A percentile compares a stretch with the other conserved stretches of the same genome.
These are phyloP conservation scores for Coemansia sp. DNA, from an alignment of 192 early-diverging fungal genomes.

Conservation along the genomic window DNA sequence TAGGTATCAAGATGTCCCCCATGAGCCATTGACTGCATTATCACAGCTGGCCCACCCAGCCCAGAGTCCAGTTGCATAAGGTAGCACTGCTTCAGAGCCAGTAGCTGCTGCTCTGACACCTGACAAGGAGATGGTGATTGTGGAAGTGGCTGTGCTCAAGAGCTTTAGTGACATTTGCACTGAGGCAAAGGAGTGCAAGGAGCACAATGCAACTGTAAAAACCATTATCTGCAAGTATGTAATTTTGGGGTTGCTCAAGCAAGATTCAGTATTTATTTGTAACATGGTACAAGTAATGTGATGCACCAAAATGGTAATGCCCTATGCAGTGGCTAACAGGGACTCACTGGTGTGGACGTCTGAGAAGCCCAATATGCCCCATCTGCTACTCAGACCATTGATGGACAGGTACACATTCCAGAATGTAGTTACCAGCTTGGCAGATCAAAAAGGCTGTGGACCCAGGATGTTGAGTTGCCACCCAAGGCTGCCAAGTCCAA, in stretches of 20 bases:
- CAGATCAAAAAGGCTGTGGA: slow-evolving; percentile 16
- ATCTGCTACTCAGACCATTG: no score
- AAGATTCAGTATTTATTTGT: slow-evolving; percentile 18
- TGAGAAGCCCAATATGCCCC: neutral
- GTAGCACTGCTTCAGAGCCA: no score
- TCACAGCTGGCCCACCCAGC: no score
- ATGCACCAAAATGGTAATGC: slow-evolving; percentile 5
- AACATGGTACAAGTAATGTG: neutral
- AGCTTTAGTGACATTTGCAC: slow-evolving; percentile 15
- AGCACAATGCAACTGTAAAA: slow-evolving; percentile 11
- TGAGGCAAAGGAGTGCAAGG: slow-evolving; percentile 18
- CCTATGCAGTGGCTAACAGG: slow-evolving; percentile 15
- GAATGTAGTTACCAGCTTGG: slow-evolving; percentile 22
- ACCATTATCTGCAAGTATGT: slow-evolving; percentile 33
- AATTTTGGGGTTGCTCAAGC: slow-evolving; percentile 24
- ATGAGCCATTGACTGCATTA: no score
- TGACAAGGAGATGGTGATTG: neutral
- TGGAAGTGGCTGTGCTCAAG: slow-evolving; percentile 3
- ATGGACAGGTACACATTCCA: slow-evolving; percentile 41
- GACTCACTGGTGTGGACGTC: slow-evolving; percentile 1
- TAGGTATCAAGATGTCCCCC: no score
- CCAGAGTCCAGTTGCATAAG: no score
- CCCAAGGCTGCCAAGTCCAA: neutral
- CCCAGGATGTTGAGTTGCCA: neutral
- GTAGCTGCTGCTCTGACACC: neutral